Percentiles rank a stretch among this genome's conserved stretches.
phyloP scores from a whole-genome alignment of 2,329 filamentous ascomycete genomes.

The Xylaria sp. region DNA sequence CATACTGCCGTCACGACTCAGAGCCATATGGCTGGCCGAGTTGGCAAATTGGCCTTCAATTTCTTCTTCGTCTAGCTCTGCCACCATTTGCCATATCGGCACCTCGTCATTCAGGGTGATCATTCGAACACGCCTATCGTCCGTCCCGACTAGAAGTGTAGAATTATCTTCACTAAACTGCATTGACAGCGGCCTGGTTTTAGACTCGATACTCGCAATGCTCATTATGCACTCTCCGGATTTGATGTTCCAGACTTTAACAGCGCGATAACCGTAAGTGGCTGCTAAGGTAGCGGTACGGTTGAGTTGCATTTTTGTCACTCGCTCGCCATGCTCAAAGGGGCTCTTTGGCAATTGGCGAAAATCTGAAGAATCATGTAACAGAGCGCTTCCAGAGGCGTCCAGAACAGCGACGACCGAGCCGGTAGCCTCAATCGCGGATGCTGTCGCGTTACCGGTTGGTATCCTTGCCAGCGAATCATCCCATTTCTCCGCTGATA shows the following conservation, averaged over 20 bases:
- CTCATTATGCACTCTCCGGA: background rate
- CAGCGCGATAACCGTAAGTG: background rate
- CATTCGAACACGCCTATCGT: background rate
- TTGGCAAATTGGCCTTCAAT: background rate
- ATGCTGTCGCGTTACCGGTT: background rate
- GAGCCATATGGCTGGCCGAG: background rate
- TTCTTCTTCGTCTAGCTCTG: background rate
- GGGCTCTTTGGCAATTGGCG: background rate
- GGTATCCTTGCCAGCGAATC: background rate
- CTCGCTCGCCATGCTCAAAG: background rate
- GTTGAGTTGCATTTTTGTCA: background rate
- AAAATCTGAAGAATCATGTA: background rate
- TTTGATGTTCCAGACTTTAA: background rate
- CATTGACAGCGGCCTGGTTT: background rate
- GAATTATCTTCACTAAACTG: background rate
- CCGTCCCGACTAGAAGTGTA: background rate
- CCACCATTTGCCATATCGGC: background rate
- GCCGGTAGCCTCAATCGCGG: background rate
- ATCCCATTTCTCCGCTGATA: background rate
- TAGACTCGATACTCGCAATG: background rate
- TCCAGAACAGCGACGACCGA: background rate
- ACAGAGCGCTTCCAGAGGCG: background rate
- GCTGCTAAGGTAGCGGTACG: background rate
- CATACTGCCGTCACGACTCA: background rate
- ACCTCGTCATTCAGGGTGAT: background rate